These are phyloP conservation scores for Pelargonium fulgidum DNA, from an alignment of 441 rosid genomes.

Conservation along the genomic window DNA sequence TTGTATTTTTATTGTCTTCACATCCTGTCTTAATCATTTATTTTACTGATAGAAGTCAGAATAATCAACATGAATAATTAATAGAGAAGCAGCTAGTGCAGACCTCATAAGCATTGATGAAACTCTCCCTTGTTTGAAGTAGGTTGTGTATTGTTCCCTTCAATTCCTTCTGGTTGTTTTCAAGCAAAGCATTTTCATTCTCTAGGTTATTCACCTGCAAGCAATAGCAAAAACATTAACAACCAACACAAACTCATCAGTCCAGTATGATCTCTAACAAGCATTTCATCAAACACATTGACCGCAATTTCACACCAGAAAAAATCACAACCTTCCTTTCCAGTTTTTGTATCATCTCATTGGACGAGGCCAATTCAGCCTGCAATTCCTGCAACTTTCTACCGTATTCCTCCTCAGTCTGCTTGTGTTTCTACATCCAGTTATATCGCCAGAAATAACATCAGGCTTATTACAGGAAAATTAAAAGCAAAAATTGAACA, in stretches of 20 bases:
- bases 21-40: neutral
- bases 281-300: constrained; percentile 7
- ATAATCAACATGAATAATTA: neutral
- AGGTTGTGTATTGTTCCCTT: constrained; percentile 51
- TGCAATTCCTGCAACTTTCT: constrained; percentile 24
- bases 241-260: neutral
- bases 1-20: too few relatives aligned
- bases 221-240: neutral
- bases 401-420: constrained; percentile 19
- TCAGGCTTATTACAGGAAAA: neutral
- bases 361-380: constrained; percentile 18
- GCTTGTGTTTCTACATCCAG: constrained; percentile 20
- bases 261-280: neutral
- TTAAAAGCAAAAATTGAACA: neutral
- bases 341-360: constrained; percentile 16
- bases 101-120: constrained; percentile 66
- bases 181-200: constrained; percentile 61
- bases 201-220: constrained; percentile 59
- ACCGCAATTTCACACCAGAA: neutral
- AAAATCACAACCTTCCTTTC: constrained; percentile 18
- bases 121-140: constrained; percentile 63
- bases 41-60: neutral
- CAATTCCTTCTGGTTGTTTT: constrained; percentile 56
- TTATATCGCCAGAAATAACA: neutral
- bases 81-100: neutral